Percentiles rank a stretch among this genome's conserved stretches.
Evolutionary conservation across 371 early-diverging fungal species (phyloP).

Genomic region (Apophysomyces sp.): DNA sequence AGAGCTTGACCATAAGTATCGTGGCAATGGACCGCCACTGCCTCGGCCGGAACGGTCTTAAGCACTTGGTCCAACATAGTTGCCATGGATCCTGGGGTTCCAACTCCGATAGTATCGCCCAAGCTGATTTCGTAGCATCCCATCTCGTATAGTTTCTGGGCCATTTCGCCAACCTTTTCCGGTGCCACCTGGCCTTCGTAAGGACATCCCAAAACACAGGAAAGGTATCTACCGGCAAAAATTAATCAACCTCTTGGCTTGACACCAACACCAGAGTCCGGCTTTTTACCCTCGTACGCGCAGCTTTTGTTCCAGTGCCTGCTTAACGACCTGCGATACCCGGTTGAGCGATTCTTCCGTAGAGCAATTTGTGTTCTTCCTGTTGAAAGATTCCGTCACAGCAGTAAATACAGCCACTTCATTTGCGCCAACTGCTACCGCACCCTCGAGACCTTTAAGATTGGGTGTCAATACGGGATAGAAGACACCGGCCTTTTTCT

Average conservation of each 20-base stretch:
- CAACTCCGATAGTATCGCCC: constrained; percentile 97
- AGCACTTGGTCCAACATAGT: constrained; percentile 75
- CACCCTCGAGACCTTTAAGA: constrained; percentile 81
- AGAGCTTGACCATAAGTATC: constrained; percentile 98
- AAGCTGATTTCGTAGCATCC: constrained; percentile 98
- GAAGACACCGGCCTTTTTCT: constrained; percentile 57
- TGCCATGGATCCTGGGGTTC: constrained; percentile 77
- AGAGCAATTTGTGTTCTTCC: constrained; percentile 92
- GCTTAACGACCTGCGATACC: constrained; percentile 68
- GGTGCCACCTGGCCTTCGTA: constrained; percentile 86
- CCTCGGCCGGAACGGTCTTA: constrained; percentile 70
- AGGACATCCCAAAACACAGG: constrained; percentile 94
- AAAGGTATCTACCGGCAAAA: constrained; percentile 89
- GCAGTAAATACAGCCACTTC: constrained; percentile 95
- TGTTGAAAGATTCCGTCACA: constrained; percentile 87
- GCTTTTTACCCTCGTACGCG: constrained; percentile 74
- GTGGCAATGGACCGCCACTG: constrained; percentile 93
- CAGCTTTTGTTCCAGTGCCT: constrained; percentile 71
- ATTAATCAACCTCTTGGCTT: too few relatives aligned
- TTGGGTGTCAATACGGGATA: constrained; percentile 96
- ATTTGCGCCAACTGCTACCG: constrained; percentile 73
- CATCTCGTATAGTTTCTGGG: constrained; percentile 77
- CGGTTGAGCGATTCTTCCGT: constrained; percentile 81
- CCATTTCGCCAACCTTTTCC: constrained; percentile 70
- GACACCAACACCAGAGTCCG: too few relatives aligned